Base-by-base conservation (phyloP, 176 grass and related monocot genomes). In the Oryza officinalis region DNA sequence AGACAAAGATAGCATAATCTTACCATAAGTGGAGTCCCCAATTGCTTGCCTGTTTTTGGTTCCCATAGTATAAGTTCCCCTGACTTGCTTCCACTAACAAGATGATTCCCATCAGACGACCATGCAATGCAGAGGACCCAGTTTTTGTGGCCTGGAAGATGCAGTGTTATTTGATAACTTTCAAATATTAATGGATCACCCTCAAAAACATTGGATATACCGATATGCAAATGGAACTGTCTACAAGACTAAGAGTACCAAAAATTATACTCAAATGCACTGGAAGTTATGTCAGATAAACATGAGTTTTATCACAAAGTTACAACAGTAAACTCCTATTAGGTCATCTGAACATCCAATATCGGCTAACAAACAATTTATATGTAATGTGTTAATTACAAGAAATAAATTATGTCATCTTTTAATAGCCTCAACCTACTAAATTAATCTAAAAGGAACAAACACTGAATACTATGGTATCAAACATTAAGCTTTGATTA, bases 101-200 rank as follows among this genome's bases (percentile, higher is more conserved):
- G 93, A 75, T 92, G 84, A 43, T 96, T 93, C 7, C 93, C 96
- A 85, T 99, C 93, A 64, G 96, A 87, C 75, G 96, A 99, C 96
- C 96, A 96, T 72, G 91, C 91, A 89, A 95, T 92, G 50, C 68
- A 95, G 71, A 99, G 93, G 52, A 99, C 96, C 96, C 96, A 98
- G 83, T 98, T 95, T 73, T 98, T 98, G 88, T 98, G 96, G n/a
- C 96, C 96, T 98, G 78, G 26, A 93, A 86, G 38, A 84, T 77
- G 85, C 67, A 73, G 52, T 3, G 13, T 80, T 69, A 76, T 78
- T 27, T 67, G 27, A 43, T 49, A 13, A 59, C n/a, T 54, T 43
- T 57, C 13, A 84, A 4, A 32, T 20, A 73, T 10, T 33, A 37
- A 73, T 17, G 5, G 41, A 71, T 49, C 27, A 50, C 15, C 0